phyloP scores from a whole-genome alignment of 805 yeast species.

The Starmerella floricola region DNA sequence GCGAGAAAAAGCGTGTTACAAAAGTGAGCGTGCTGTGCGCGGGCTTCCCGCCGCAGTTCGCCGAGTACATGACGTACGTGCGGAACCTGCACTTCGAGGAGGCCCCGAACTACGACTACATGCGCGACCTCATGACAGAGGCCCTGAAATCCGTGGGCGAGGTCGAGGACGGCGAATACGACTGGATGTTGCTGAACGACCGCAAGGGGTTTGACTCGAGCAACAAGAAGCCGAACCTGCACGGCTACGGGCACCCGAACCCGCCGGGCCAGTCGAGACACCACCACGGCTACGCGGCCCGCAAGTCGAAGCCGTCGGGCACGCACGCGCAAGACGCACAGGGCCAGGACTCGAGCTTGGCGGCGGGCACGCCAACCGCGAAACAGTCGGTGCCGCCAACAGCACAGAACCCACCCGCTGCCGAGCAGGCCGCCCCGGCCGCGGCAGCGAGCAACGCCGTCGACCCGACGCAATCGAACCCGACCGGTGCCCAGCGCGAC shows the following conservation, averaged over 20 bases:
- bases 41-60: constrained; percentile 86
- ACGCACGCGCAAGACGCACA: constrained; percentile 8
- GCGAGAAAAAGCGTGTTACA: constrained; percentile 88
- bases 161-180: constrained; percentile 76
- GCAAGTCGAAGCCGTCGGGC: constrained; percentile 8
- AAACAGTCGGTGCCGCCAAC: background rate
- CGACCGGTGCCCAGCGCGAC: background rate
- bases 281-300: constrained; percentile 16
- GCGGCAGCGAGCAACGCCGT: background rate
- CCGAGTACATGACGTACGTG: constrained; percentile 78
- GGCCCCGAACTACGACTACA: constrained; percentile 84
- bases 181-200: constrained; percentile 93
- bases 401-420: no score
- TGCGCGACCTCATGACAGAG: constrained; percentile 56
- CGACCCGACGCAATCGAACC: background rate
- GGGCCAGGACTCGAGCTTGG: constrained; percentile 1
- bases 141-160: constrained; percentile 64
- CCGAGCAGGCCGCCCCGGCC: no score
- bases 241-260: constrained; percentile 91
- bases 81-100: constrained; percentile 86
- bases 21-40: constrained; percentile 73
- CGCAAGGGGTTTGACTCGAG: constrained; percentile 95
- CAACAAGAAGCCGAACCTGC: constrained; percentile 84
- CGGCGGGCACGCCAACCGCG: background rate
- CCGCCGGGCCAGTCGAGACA: constrained; percentile 21